A percentile compares a stretch with the other conserved stretches of the same genome.
These are phyloP conservation scores for Byssoonygena ceratinophila DNA, from an alignment of 2,329 filamentous ascomycete genomes.

Conservation along the genomic window DNA sequence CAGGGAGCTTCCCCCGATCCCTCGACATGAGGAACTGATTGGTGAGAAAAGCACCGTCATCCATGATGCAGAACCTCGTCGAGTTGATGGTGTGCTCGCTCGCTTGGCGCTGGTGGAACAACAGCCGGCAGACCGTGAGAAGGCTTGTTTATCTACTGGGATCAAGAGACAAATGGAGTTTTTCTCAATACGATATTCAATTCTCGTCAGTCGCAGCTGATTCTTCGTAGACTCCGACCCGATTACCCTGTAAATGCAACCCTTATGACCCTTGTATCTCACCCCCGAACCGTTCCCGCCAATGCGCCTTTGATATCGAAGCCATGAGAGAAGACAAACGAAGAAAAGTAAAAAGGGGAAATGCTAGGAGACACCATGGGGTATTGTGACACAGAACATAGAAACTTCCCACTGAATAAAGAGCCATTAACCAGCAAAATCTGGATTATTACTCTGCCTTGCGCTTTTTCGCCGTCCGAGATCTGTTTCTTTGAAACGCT, in stretches of 20 bases:
- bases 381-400: neutral
- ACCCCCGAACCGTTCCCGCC: neutral
- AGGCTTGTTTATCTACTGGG: neutral
- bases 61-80: neutral
- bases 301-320: neutral
- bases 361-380: neutral
- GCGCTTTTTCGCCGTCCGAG: slow-evolving; percentile 25
- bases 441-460: slow-evolving; percentile 1
- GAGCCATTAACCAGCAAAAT: neutral
- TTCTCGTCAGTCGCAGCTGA: neutral
- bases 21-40: neutral
- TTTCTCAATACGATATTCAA: no score
- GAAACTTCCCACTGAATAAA: neutral
- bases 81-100: neutral
- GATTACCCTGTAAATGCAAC: neutral
- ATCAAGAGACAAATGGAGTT: no score
- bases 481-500: slow-evolving; percentile 37
- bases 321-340: neutral
- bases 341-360: neutral
- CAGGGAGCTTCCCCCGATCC: neutral
- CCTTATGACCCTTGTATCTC: neutral
- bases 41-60: neutral
- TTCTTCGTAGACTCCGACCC: neutral
- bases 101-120: neutral
- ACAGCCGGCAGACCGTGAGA: neutral